Percentiles rank a stretch among this genome's conserved stretches.
These are phyloP conservation scores for Sporothrix phasma DNA, from an alignment of 2,329 filamentous ascomycete genomes.

Conservation along the genomic window DNA sequence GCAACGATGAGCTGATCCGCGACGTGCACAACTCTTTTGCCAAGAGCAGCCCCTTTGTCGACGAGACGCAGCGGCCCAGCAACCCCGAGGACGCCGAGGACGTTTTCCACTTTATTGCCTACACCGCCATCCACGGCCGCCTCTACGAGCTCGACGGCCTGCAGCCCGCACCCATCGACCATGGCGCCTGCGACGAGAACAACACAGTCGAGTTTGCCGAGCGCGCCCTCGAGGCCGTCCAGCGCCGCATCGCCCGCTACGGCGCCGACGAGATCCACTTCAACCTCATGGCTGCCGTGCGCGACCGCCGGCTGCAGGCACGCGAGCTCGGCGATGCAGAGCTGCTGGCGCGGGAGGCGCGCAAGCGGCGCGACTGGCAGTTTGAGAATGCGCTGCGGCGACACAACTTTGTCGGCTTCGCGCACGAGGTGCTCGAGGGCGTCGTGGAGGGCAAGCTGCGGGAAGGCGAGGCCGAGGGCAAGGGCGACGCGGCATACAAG, in stretches of 20 bases:
- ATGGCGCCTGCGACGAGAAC: slow-evolving; percentile 56
- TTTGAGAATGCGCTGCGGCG: slow-evolving; percentile 89
- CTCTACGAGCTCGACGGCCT: slow-evolving; percentile 94
- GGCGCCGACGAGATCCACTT: slow-evolving; percentile 83
- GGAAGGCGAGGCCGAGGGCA: slow-evolving; percentile 35
- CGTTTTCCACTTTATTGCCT: slow-evolving; percentile 96
- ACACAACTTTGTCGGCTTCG: slow-evolving; percentile 95
- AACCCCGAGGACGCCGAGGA: slow-evolving; percentile 65
- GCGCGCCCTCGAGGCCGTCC: slow-evolving; percentile 77
- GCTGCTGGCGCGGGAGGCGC: slow-evolving; percentile 65
- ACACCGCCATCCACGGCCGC: slow-evolving; percentile 66
- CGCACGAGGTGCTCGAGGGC: slow-evolving; percentile 78
- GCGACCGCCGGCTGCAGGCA: slow-evolving; percentile 68
- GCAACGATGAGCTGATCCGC: slow-evolving; percentile 58
- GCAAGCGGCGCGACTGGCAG: slow-evolving; percentile 76
- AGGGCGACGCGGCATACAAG: slow-evolving; percentile 49
- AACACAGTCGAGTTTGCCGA: slow-evolving; percentile 48
- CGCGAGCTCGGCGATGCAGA: slow-evolving; percentile 75
- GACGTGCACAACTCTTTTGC: slow-evolving; percentile 87
- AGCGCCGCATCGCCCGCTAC: slow-evolving; percentile 74
- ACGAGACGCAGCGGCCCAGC: slow-evolving; percentile 69
- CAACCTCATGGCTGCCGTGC: slow-evolving; percentile 87
- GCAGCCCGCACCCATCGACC: slow-evolving; percentile 83
- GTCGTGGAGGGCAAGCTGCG: slow-evolving; percentile 67
- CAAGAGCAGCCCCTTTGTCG: slow-evolving; percentile 77